Evolutionary conservation across 495 filamentous ascomycete species (phyloP).

Genomic region (Talaromyces wortmannii): DNA sequence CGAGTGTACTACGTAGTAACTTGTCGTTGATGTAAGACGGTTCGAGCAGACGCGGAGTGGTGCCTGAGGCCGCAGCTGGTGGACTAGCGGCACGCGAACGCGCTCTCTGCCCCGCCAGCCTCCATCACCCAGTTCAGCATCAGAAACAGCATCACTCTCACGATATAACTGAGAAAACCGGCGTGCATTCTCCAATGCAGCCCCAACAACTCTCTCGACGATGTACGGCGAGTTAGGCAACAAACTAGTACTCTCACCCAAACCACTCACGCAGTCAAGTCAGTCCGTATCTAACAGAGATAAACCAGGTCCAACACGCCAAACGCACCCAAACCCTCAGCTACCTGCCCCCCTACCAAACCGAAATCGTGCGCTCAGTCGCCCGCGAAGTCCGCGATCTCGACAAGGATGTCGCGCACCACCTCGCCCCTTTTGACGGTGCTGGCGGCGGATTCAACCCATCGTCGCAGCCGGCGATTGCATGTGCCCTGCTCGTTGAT

Average conservation of each 20-base stretch:
- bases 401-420: constrained; percentile 75
- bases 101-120: background rate
- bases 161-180: no score
- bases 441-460: constrained; percentile 64
- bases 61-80: no score
- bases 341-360: constrained; percentile 88
- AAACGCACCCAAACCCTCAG: constrained; percentile 87
- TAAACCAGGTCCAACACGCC: constrained; percentile 95
- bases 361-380: constrained; percentile 81
- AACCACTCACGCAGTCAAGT: background rate
- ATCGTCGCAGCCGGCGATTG: constrained; percentile 71
- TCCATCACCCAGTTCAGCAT: no score
- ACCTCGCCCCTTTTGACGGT: constrained; percentile 68
- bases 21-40: background rate
- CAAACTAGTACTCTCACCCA: constrained; percentile 55
- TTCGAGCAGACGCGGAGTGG: background rate
- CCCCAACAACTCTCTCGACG: constrained; percentile 2
- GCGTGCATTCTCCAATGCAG: no score
- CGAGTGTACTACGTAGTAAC: background rate
- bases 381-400: constrained; percentile 91
- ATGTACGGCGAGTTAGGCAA: constrained; percentile 94
- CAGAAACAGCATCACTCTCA: no score
- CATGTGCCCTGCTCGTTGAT: constrained; percentile 84
- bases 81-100: background rate
- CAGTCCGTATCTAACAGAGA: no score